Evolutionary conservation across 257 asterid genomes (phyloP).

Genomic region (Nicotiana tabacum): DNA sequence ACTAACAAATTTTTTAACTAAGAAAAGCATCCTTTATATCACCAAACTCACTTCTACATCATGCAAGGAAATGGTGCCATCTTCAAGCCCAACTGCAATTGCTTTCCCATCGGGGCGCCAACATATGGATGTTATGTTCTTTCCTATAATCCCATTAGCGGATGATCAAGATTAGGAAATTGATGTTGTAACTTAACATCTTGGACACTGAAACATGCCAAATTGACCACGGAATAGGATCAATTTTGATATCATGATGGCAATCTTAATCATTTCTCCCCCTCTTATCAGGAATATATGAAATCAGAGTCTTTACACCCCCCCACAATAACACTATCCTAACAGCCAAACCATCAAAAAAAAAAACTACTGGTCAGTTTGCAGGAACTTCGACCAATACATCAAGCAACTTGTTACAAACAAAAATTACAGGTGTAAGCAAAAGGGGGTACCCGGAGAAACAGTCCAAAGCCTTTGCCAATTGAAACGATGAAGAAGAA

Average conservation of each 20-base stretch:
- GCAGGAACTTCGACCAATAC: not conserved
- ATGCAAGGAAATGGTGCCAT: slow-evolving; percentile 81
- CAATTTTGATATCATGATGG: not conserved
- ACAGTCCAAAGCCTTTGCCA: slow-evolving; percentile 98
- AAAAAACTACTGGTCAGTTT: not conserved
- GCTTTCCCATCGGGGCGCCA: slow-evolving; percentile 99
- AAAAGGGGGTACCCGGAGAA: slow-evolving; percentile 53
- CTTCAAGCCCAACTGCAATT: slow-evolving; percentile 89
- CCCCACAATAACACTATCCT: not conserved
- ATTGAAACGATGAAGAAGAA: slow-evolving; percentile 92
- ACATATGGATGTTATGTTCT: slow-evolving; percentile 75
- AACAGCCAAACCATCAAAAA: not conserved
- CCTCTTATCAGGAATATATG: not conserved
- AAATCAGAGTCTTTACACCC: not conserved
- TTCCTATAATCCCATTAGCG: slow-evolving; percentile 38
- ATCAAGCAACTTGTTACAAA: not conserved
- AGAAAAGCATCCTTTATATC: not conserved
- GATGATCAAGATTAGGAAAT: not conserved
- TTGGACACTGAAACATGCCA: not conserved
- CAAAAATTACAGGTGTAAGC: not conserved
- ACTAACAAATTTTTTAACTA: not conserved
- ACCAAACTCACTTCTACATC: slow-evolving; percentile 69
- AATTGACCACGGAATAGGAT: not conserved
- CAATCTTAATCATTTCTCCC: not conserved
- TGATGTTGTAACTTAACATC: not conserved